Evolutionary conservation across 805 yeast genomes (phyloP), one percentile per base, ranked within the genome.

Genomic region (Hanseniaspora lachancei): DNA sequence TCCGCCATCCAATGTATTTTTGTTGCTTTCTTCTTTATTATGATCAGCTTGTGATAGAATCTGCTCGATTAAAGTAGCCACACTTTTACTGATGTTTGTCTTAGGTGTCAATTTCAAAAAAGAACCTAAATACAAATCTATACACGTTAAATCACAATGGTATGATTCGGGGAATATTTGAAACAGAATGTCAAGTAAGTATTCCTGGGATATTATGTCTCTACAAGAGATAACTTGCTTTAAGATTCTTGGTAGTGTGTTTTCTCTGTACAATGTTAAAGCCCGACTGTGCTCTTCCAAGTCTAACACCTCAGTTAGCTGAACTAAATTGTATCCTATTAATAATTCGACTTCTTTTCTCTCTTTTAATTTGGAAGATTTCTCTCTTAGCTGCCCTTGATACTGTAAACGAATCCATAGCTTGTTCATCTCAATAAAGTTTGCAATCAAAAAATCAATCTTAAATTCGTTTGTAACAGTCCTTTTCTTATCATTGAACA

Each of bases 361-460:
- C 69, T 93, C 97, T 58, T 74, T 76, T 23, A 76, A 77, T 57
- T 97, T 76, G 66, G 84, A 79, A 40, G 75, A 79, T 41, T 86
- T 77, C 62, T 91, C 96, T 43, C 85, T 77, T 3, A 91, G 79
- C 59, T 88, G 96, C 1, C 97, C 97, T 68, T 89, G 96, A 66
- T 89, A 96, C 70, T 91, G 97, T 60, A 89, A 73, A 52, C 98
- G 77, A 4, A 93, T 97, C 98, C 98, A 93, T 48, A 93, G 74
- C 68, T 93, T 93, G 72, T 93, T 93, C 98, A 93, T 93, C 67
- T 93, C 98, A 57, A 91, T 81, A 67, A 93, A 93, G 67, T 93
- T 93, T 20, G 86, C 79, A 53, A 87, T 76, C 38, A 89, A 78
- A 64, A 89, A 91, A 57, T 82, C 80, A 43, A 88, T 84, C 2